Conservation (phyloP, 768 basidiomycete genomes). For the Ephemerocybe angulata region DNA sequence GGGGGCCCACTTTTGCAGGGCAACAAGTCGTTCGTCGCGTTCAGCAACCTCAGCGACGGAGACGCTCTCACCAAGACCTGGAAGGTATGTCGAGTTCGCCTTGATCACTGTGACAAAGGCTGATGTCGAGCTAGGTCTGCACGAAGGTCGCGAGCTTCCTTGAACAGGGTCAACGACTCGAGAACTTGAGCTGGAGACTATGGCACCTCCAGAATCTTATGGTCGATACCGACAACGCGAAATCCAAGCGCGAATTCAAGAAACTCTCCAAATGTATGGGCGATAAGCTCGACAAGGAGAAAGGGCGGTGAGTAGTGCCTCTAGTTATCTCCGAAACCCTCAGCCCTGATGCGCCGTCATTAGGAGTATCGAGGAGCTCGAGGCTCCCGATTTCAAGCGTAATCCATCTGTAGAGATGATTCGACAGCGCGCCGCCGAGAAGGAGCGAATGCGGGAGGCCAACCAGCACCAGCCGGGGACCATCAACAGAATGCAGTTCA, state of each 20-base stretch:
- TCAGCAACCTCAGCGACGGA: constrained; percentile 81
- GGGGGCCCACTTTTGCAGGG: constrained; percentile 45
- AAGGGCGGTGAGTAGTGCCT: constrained; percentile 62
- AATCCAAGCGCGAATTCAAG: constrained; percentile 85
- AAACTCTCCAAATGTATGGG: constrained; percentile 86
- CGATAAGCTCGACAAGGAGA: constrained; percentile 90
- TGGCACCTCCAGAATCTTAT: constrained; percentile 92
- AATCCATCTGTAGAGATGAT: constrained; percentile 79
- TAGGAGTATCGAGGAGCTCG: constrained; percentile 82
- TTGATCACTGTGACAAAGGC: not conserved
- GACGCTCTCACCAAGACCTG: constrained; percentile 87
- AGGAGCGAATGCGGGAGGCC: constrained; percentile 75
- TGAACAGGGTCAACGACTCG: constrained; percentile 86
- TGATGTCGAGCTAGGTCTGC: constrained; percentile 55
- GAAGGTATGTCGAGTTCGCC: constrained; percentile 54
- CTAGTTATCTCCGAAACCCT: constrained; percentile 23
- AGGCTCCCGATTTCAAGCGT: constrained; percentile 77
- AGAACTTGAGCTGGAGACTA: constrained; percentile 89
- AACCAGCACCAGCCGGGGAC: constrained; percentile 58
- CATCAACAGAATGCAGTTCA: constrained; percentile 89
- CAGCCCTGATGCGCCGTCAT: constrained; percentile 26
- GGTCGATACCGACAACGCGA: constrained; percentile 87
- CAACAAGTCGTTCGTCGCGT: constrained; percentile 94
- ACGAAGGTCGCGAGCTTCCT: constrained; percentile 89
- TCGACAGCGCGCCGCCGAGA: constrained; percentile 74